Evolutionary conservation across 2,329 filamentous ascomycete genomes (phyloP).

Genomic region (Biscogniauxia mediterranea): DNA sequence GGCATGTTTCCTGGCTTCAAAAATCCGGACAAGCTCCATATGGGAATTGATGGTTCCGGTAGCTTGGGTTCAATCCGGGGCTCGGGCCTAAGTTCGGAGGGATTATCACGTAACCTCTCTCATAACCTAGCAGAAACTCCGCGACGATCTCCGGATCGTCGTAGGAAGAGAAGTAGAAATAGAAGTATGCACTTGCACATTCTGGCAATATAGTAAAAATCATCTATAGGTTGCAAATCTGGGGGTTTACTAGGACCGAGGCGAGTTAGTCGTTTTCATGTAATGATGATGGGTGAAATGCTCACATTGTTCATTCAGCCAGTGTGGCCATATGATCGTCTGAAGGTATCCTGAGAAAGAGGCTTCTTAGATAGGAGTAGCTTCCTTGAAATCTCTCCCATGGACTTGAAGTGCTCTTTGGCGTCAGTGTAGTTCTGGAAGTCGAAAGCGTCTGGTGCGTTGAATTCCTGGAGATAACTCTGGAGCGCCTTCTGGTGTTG

Average conservation of each 20-base stretch:
- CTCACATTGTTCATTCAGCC: conserved; percentile 37
- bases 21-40: conserved; percentile 18
- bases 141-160: conserved; percentile 20
- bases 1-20: conserved; percentile 19
- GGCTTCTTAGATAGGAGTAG: conserved; percentile 35
- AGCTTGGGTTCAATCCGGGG: conserved; percentile 5
- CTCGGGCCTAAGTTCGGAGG: conserved; percentile 18
- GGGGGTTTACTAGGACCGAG: conserved; percentile 10
- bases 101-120: conserved; percentile 14
- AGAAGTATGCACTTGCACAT: conserved; percentile 29
- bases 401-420: conserved; percentile 48
- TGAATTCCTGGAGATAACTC: conserved; percentile 51
- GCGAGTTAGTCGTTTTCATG: conserved; percentile 9
- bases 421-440: conserved; percentile 54
- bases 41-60: conserved; percentile 19
- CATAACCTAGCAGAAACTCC: conserved; percentile 16
- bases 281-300: not conserved
- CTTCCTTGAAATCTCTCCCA: conserved; percentile 50
- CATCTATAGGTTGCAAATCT: conserved; percentile 18
- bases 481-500: conserved; percentile 64
- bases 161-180: conserved; percentile 19
- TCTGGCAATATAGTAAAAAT: conserved; percentile 12
- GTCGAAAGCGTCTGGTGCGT: conserved; percentile 50
- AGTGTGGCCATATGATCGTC: conserved; percentile 36
- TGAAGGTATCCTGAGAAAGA: conserved; percentile 31